These are phyloP conservation scores for Acanthamoeba castellanii DNA, from an alignment of 208 protist species.

Conservation along the genomic window DNA sequence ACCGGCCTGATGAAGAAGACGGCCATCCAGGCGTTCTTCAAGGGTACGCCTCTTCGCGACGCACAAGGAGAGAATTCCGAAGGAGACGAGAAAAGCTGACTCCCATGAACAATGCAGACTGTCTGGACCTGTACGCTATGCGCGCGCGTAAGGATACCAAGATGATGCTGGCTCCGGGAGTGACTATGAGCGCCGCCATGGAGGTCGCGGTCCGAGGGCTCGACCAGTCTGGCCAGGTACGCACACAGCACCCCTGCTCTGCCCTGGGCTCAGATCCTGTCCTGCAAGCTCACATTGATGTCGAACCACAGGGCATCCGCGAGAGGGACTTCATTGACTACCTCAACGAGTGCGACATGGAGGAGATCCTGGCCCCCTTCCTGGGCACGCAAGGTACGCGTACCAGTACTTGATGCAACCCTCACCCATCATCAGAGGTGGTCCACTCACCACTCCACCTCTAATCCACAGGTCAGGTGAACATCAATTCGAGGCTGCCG, in stretches of 20 bases:
- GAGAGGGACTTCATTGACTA: conserved; percentile 57
- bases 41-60: background rate
- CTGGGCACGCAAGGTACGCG: background rate
- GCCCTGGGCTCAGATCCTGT: background rate
- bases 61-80: no score
- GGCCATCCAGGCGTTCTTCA: conserved; percentile 45
- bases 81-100: no score
- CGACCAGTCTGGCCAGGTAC: background rate
- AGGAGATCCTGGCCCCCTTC: conserved; percentile 58
- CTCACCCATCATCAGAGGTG: background rate
- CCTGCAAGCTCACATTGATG: background rate
- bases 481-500: conserved; percentile 15
- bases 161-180: conserved; percentile 14
- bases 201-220: background rate
- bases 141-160: background rate
- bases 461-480: background rate
- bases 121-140: conserved; percentile 47
- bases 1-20: conserved; percentile 58
- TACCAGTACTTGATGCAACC: background rate
- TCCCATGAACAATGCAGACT: conserved; percentile 21
- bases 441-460: background rate
- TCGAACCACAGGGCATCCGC: background rate
- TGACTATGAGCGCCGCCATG: conserved; percentile 39
- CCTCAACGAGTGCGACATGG: conserved; percentile 66
- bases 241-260: background rate